Evolutionary conservation across 768 basidiomycete species (phyloP).

Genomic region (Naematelia aurantialba): DNA sequence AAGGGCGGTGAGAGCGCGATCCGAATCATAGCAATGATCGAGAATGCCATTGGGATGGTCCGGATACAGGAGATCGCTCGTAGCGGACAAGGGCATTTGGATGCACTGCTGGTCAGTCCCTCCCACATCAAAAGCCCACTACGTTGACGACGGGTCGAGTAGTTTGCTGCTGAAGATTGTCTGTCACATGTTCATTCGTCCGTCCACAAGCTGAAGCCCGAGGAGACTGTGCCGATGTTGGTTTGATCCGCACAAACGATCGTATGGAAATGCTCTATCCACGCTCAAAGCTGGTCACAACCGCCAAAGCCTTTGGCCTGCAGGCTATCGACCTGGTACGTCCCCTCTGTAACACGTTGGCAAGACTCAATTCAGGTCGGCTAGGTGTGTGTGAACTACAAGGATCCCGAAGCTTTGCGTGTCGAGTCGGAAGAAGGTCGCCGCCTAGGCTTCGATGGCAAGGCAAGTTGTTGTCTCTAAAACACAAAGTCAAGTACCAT

Average conservation of each 20-base stretch:
- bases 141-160: too few species aligned
- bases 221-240: slow-evolving; percentile 82
- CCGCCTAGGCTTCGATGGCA: slow-evolving; percentile 83
- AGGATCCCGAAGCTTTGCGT: slow-evolving; percentile 62
- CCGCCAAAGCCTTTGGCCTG: slow-evolving; percentile 76
- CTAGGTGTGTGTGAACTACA: slow-evolving; percentile 85
- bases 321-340: slow-evolving; percentile 86
- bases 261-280: slow-evolving; percentile 76
- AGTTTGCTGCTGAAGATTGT: slow-evolving; percentile 98
- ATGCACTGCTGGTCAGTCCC: slow-evolving; percentile 65
- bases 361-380: slow-evolving; percentile 4
- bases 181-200: slow-evolving; percentile 29
- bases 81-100: slow-evolving; percentile 63
- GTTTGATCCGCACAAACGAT: slow-evolving; percentile 69
- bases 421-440: slow-evolving; percentile 77
- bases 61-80: slow-evolving; percentile 66
- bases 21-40: slow-evolving; percentile 73
- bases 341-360: not conserved
- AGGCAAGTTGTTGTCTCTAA: slow-evolving; percentile 54
- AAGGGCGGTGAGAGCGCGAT: slow-evolving; percentile 48
- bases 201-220: not conserved
- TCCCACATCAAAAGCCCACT: too few species aligned
- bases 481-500: too few species aligned
- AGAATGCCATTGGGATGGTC: slow-evolving; percentile 71
- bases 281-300: slow-evolving; percentile 73